Base-by-base conservation (phyloP, 73 alveolate species). In the Paramecium biaurelia region DNA sequence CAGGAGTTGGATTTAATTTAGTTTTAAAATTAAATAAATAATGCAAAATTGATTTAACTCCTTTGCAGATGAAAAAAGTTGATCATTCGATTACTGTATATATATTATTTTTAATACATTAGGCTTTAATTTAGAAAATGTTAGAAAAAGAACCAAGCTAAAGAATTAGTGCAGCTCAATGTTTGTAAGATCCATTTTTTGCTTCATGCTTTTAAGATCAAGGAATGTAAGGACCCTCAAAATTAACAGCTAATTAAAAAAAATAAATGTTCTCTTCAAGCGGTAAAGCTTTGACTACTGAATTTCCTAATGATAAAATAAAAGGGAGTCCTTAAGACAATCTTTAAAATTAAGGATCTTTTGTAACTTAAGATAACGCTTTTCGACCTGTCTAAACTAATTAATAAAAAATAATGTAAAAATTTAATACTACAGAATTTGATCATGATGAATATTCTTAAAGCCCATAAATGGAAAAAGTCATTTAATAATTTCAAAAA, bases 311-410 rank as follows among this genome's bases (percentile, higher is more conserved):
- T 72, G 86, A 72, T 35, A 21, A 30, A 72, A 72, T 72, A 9
- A 72, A 72, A 20, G 7, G 20, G 15, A 72, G 86, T 72, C 86
- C 86, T 12, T 35, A 72, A 35, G 59, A 72, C 1, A n/a, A 37
- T 9, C 21, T 35, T 35, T 35, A 32, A 15, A 32, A 32, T 35
- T 35, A 72, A 20, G 86, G 86, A 18, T 72, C 86, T 72, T 72
- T 72, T 72, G 63, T 72, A 9, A 72, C 86, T n/a, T 72, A 72
- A 72, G 86, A 72, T 72, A 72, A 72, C 11, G 63, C 86, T 4
- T 72, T 28, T 38, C 86, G 58, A 34, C 86, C 86, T 72, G 86
- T 72, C 2, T 35, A 72, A 72, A 2, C 49, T 67, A 26, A 32
- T 12, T 38, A 72, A 35, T 38, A 32, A 35, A 72, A 72, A 35